Evolutionary conservation across 306 rosid species (phyloP), one percentile per base, ranked within the genome.

Genomic region (Fragaria nilgerrensis): DNA sequence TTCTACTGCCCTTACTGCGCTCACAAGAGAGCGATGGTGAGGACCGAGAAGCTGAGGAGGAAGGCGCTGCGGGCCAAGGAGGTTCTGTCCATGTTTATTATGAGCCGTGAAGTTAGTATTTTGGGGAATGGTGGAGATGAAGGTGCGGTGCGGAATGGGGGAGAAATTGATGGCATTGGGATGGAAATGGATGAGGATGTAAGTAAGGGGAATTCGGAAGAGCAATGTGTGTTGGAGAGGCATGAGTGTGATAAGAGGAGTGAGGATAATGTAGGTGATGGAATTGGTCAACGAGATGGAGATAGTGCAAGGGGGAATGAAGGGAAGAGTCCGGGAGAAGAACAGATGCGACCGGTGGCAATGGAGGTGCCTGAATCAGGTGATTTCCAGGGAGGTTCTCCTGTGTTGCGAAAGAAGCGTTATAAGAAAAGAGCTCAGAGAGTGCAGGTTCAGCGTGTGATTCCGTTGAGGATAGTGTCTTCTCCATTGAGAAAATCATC

Each of bases 1-100:
- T 90, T 86, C 80, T 85, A 68, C 67, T 94, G 94, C 68, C 90
- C 96, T 27, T 84, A 90, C 68, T 94, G 97, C 72, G 80, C 82
- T 41, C 86, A 84, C 81, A 90, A 83, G 75, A 84, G 76, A 9
- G 84, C 81, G 7, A 14, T 81, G 9, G 66, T 75, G 20, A 78
- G 45, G 50, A 74, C 75, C 47, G 76, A 15, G 43, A 79, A 78
- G 59, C 20, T 83, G 74, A 84, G 81, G 80, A 77, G 78, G 62
- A 90, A 78, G 63, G 85, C 82, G 7, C 17, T 81, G 79, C 12
- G 19, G 5, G 89, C 91, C 0, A 92, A 85, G 86, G 77, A 78
- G 58, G 79, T 79, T 11, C 78, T 94, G 77, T 80, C 80, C 9
- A 65, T 44, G 64, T 90, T 88, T 62, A 72, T 92, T 58, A 87